Evolutionary conservation across 1,139 yeast species (phyloP).

Genomic region (Nakaseomyces bracarensis): DNA sequence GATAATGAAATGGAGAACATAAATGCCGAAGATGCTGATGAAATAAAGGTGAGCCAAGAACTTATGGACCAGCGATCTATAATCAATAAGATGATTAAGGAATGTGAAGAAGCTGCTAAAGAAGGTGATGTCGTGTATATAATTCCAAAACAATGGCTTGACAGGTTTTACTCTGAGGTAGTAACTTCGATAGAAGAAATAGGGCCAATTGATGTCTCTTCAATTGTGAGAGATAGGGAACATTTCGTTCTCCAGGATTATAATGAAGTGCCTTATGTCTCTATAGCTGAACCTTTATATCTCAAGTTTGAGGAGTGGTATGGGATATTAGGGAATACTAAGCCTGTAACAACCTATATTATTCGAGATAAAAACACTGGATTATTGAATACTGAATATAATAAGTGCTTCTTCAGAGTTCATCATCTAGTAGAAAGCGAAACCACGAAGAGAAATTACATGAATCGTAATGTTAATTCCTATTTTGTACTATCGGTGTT

Average conservation of each 20-base stretch:
- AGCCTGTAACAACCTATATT: conserved; percentile 42
- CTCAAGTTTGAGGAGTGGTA: conserved; percentile 44
- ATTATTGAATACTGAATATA: conserved; percentile 42
- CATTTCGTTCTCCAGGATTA: conserved; percentile 30
- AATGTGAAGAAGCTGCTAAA: conserved; percentile 13
- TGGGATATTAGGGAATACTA: conserved; percentile 38
- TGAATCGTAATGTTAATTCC: conserved; percentile 20
- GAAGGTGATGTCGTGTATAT: conserved; percentile 34
- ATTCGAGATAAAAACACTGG: conserved; percentile 37
- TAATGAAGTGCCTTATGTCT: conserved; percentile 27
- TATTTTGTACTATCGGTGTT: conserved; percentile 21
- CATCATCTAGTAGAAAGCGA: conserved; percentile 39
- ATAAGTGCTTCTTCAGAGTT: conserved; percentile 44
- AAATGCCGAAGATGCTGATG: neutral
- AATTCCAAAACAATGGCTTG: conserved; percentile 35
- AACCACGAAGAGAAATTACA: conserved; percentile 6
- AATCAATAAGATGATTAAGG: conserved; percentile 10
- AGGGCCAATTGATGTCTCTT: conserved; percentile 34
- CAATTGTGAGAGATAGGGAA: conserved; percentile 29
- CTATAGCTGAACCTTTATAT: conserved; percentile 40
- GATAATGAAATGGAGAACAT: neutral
- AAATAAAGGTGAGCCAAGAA: neutral
- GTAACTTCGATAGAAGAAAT: conserved; percentile 20
- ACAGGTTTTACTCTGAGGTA: conserved; percentile 26
- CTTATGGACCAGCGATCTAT: neutral